Base-by-base conservation (phyloP, 2,329 filamentous ascomycete genomes). In the Hymenoscyphus occultus region DNA sequence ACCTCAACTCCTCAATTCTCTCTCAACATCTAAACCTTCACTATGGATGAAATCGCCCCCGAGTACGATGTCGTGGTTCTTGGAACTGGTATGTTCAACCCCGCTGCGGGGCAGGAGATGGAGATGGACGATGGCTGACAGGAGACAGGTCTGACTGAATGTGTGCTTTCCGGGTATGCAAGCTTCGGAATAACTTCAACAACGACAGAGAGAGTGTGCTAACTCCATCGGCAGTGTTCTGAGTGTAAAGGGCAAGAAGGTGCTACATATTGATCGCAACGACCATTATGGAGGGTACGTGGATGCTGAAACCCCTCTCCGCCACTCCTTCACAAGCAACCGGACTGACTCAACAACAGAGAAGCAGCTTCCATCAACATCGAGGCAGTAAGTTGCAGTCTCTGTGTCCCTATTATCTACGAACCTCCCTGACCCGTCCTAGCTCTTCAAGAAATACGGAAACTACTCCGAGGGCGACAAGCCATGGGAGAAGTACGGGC, bases 41-140 rank as follows among this genome's bases (percentile, higher is more conserved):
- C 69, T 81, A 98, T 98, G 95, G 95, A 98, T 78, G 95, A 98
- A 81, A 97, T 99, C 78, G 92, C 93, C 73, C 91, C 92, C 78
- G 93, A 97, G 81, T 99, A 99, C 86, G 95, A 99, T 86, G 92
- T 97, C 80, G 88, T 99, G 78, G 95, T 99, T 78, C 88, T 99
- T 78, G 95, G 95, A 85, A 99, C 95, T 79, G 93, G 93, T 97
- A 84, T 77, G 86, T 39, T 62, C 56, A 75, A 78, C 79, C 78
- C 78, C 76, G 77, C 75, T 65, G 72, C 71, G 72, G 74, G 70
- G 73, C 68, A 72, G 56, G 75, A 67, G 12, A 16, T 70, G 69
- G 28, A 28, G 28, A 28, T 28, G 28, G 28, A 28, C 28, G 28
- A 28, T 28, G 28, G 70, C 71, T 74, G 69, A 74, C 68, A 66